Evolutionary conservation across 2,329 filamentous ascomycete species (phyloP).

Genomic region (Bipolaris zeicola): DNA sequence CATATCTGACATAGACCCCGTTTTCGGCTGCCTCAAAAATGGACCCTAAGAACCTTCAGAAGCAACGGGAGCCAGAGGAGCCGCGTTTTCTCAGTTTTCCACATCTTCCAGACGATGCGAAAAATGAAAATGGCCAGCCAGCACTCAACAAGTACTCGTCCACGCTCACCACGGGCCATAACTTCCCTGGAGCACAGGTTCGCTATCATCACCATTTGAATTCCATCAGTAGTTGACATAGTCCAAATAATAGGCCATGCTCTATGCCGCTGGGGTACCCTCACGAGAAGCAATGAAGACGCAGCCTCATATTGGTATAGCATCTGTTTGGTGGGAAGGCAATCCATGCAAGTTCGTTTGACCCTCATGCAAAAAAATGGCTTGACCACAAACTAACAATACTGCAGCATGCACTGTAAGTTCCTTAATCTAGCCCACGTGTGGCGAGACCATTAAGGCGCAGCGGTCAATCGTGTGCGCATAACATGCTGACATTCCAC

Average conservation of each 20-base stretch:
- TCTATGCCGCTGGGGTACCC: conserved; percentile 90
- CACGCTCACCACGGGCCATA: conserved; percentile 80
- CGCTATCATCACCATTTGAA: conserved; percentile 13
- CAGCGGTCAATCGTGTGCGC: conserved; percentile 9
- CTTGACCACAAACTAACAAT: conserved; percentile 22
- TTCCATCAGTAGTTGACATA: conserved; percentile 8
- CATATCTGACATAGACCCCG: background rate
- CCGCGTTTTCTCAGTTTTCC: conserved; percentile 63
- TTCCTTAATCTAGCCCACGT: conserved; percentile 14
- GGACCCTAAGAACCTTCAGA: conserved; percentile 45
- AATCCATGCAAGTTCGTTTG: conserved; percentile 86
- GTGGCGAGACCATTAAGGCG: conserved; percentile 5
- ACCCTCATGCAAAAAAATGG: conserved; percentile 15
- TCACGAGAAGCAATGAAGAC: conserved; percentile 84
- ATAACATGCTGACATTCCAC: conserved; percentile 19
- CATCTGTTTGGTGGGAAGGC: conserved; percentile 96
- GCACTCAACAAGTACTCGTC: conserved; percentile 86
- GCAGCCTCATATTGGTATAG: conserved; percentile 86
- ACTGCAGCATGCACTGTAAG: conserved; percentile 57
- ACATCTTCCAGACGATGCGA: conserved; percentile 59
- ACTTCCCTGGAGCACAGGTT: conserved; percentile 90
- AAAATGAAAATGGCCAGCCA: conserved; percentile 62
- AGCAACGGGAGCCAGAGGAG: conserved; percentile 46
- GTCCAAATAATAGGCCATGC: conserved; percentile 73
- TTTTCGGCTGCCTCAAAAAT: conserved; percentile 27